Conservation (phyloP, 106 monocot genomes). For the Phalaenopsis aphrodite region DNA sequence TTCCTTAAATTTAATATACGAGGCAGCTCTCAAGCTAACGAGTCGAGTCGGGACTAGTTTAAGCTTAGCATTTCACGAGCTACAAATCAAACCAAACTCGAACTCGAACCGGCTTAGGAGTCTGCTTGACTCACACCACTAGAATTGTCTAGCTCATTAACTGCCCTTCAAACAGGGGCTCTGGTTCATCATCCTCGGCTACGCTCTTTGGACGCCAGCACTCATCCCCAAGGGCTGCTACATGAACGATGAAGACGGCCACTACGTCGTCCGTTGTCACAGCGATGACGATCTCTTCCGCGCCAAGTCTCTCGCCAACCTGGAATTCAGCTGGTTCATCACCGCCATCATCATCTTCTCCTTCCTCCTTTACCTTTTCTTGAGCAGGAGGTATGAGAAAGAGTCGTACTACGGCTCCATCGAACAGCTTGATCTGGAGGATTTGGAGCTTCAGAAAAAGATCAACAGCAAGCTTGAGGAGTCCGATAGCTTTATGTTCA, state of each 20-base stretch:
- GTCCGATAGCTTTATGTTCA: too few species aligned
- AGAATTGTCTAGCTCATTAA: too few species aligned
- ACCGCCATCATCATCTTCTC: slow-evolving; percentile 25
- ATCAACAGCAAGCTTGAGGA: too few species aligned
- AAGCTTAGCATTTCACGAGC: too few species aligned
- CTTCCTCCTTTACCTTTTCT: slow-evolving; percentile 26
- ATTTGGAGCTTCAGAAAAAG: neutral
- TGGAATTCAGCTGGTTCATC: slow-evolving; percentile 55
- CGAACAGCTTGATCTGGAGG: neutral
- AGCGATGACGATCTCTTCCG: slow-evolving; percentile 25
- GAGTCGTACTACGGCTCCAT: slow-evolving; percentile 12
- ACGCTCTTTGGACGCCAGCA: slow-evolving; percentile 50
- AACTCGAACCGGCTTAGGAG: too few species aligned
- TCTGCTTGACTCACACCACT: too few species aligned
- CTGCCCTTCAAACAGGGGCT: slow-evolving; percentile 23
- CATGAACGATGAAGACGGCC: slow-evolving; percentile 45
- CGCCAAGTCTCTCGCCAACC: slow-evolving; percentile 54
- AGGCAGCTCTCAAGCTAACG: too few species aligned
- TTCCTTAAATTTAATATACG: too few species aligned
- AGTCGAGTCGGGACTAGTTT: too few species aligned
- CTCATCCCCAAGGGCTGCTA: slow-evolving; percentile 42
- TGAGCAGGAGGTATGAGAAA: slow-evolving; percentile 12
- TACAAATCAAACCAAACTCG: too few species aligned
- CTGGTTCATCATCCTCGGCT: slow-evolving; percentile 70
- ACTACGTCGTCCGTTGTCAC: slow-evolving; percentile 40